phyloP scores from a whole-genome alignment of 495 filamentous ascomycete species.

The Aspergillus homomorphus region DNA sequence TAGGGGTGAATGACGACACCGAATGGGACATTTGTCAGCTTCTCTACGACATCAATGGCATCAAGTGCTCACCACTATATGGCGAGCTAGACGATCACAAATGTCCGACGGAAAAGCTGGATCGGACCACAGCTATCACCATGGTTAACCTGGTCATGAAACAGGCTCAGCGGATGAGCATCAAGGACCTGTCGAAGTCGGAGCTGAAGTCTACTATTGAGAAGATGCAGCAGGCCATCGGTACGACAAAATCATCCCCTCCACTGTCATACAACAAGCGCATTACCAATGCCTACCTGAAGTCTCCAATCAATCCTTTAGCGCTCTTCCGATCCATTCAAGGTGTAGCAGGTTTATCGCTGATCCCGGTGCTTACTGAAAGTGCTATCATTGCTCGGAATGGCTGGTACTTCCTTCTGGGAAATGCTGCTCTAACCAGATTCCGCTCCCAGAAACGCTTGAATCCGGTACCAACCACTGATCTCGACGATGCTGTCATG shows the following conservation, averaged over 20 bases:
- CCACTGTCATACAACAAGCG: slow-evolving; percentile 72
- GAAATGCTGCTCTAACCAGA: slow-evolving; percentile 80
- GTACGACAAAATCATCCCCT: slow-evolving; percentile 60
- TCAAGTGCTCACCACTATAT: slow-evolving; percentile 70
- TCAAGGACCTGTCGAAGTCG: slow-evolving; percentile 87
- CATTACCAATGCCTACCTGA: slow-evolving; percentile 71
- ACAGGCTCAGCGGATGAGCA: slow-evolving; percentile 76
- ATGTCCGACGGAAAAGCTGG: slow-evolving; percentile 69
- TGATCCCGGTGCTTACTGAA: slow-evolving; percentile 47
- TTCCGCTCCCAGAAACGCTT: slow-evolving; percentile 83
- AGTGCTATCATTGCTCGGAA: slow-evolving; percentile 66
- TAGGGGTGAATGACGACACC: slow-evolving; percentile 62
- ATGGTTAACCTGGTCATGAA: slow-evolving; percentile 79
- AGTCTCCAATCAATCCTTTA: slow-evolving; percentile 78
- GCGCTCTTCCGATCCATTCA: slow-evolving; percentile 72
- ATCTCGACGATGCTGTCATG: slow-evolving; percentile 76
- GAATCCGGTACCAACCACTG: slow-evolving; percentile 72
- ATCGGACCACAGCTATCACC: slow-evolving; percentile 68
- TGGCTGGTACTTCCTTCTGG: slow-evolving; percentile 90
- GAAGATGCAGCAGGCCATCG: slow-evolving; percentile 75
- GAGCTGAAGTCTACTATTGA: slow-evolving; percentile 86
- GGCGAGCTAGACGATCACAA: slow-evolving; percentile 70
- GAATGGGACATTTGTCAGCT: slow-evolving; percentile 80
- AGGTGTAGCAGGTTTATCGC: slow-evolving; percentile 65
- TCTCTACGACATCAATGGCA: slow-evolving; percentile 82